Percentiles rank a stretch among this genome's conserved stretches.
Evolutionary conservation across 176 grass and related monocot genomes (phyloP).

Genomic region (Puccinellia tenuiflora): DNA sequence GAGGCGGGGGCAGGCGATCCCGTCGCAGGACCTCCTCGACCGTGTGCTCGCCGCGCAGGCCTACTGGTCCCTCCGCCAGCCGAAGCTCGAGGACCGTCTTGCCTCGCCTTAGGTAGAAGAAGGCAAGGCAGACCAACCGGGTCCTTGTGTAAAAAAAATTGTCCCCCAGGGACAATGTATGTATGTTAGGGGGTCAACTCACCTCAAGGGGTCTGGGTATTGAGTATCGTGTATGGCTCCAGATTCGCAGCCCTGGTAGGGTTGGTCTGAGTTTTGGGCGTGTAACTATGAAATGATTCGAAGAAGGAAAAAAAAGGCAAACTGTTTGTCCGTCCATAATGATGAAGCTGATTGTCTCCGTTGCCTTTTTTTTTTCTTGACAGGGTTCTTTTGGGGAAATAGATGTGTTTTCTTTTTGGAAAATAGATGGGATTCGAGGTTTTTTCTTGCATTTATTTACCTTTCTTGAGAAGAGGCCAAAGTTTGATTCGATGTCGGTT

Average conservation of each 20-base stretch:
- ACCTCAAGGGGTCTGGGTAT: neutral
- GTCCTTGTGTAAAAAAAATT: neutral
- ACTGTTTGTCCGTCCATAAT: neutral
- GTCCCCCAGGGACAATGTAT: neutral
- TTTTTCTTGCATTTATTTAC: neutral
- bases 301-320: neutral
- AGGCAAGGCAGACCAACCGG: no score
- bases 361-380: neutral
- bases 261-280: neutral
- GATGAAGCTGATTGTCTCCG: neutral
- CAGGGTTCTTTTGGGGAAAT: no score
- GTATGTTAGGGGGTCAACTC: neutral
- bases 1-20: slow-evolving; percentile 63
- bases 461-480: neutral
- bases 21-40: slow-evolving; percentile 67
- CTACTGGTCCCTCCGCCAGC: slow-evolving; percentile 62
- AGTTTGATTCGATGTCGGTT: neutral
- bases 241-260: neutral
- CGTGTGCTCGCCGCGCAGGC: slow-evolving; percentile 62
- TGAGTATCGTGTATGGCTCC: neutral
- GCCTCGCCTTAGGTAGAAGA: no score
- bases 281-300: neutral
- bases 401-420: no score
- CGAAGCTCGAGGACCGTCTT: slow-evolving; percentile 31
- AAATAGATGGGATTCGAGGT: no score